Evolutionary conservation across 495 filamentous ascomycete species (phyloP).

Genomic region (Umbilicaria muhlenbergii): DNA sequence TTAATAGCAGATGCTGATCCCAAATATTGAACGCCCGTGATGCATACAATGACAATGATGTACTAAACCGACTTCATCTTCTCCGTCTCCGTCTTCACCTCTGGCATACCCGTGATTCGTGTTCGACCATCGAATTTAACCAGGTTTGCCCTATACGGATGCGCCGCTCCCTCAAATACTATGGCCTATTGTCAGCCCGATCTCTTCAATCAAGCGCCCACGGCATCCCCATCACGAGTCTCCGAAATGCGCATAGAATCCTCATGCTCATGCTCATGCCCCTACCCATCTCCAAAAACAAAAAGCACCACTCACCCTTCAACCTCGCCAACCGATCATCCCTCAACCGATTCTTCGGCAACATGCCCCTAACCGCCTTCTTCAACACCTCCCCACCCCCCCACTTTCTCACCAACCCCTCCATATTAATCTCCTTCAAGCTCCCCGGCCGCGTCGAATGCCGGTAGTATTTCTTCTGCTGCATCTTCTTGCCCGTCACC

Average conservation of each 20-base stretch:
- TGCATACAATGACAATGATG: too few relatives aligned
- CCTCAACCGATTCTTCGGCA: constrained; percentile 89
- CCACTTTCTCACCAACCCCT: constrained; percentile 82
- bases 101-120: constrained; percentile 19
- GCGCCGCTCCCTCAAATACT: constrained; percentile 81
- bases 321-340: constrained; percentile 74
- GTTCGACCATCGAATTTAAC: constrained; percentile 40
- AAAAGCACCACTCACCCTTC: constrained; percentile 46
- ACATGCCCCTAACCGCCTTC: constrained; percentile 86
- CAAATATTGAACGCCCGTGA: too few relatives aligned
- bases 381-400: constrained; percentile 88
- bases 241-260: background rate
- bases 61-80: constrained; percentile 12
- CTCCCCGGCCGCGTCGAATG: constrained; percentile 84
- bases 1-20: too few relatives aligned
- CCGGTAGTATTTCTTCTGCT: constrained; percentile 87
- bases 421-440: constrained; percentile 82
- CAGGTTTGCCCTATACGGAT: constrained; percentile 86
- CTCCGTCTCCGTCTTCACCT: constrained; percentile 25
- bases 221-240: background rate
- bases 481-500: constrained; percentile 80
- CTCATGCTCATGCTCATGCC: background rate
- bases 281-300: background rate
- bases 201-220: background rate
- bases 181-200: constrained; percentile 8